Percentiles rank a stretch among this genome's conserved stretches.
Conservation (phyloP, 2,329 filamentous ascomycete genomes). For the Fusarium nygamai region DNA sequence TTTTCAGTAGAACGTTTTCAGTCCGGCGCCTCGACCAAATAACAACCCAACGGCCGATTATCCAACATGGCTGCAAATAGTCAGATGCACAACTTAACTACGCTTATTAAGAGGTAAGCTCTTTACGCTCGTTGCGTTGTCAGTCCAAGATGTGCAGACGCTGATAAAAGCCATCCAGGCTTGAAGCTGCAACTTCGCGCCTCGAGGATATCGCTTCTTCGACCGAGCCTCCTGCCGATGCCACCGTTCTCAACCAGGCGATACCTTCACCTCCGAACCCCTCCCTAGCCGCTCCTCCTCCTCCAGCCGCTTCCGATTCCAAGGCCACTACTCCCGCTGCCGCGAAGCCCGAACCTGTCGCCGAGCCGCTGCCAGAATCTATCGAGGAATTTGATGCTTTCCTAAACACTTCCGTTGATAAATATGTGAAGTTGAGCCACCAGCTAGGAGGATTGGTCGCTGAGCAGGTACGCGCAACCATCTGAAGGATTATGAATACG, state of each 20-base stretch:
- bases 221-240: conserved; percentile 66
- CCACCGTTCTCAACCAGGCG: conserved; percentile 56
- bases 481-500: neutral
- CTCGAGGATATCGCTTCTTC: conserved; percentile 95
- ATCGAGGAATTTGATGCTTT: conserved; percentile 89
- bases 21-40: neutral
- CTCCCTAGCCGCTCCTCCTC: conserved; percentile 46
- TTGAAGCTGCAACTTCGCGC: conserved; percentile 95
- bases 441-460: conserved; percentile 81
- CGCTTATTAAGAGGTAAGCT: conserved; percentile 92
- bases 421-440: conserved; percentile 81
- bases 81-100: conserved; percentile 96
- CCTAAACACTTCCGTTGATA: conserved; percentile 76
- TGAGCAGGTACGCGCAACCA: conserved; percentile 71
- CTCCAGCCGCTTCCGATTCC: conserved; percentile 41
- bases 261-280: conserved; percentile 46
- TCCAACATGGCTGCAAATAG: conserved; percentile 74
- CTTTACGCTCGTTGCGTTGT: neutral
- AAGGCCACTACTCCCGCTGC: conserved; percentile 49
- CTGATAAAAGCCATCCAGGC: conserved; percentile 71
- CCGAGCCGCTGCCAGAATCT: conserved; percentile 74
- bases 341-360: conserved; percentile 50
- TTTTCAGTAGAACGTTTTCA: neutral
- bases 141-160: conserved; percentile 24
- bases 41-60: neutral